Evolutionary conservation across 306 rosid species (phyloP).

Genomic region (Rubus parviflorus): DNA sequence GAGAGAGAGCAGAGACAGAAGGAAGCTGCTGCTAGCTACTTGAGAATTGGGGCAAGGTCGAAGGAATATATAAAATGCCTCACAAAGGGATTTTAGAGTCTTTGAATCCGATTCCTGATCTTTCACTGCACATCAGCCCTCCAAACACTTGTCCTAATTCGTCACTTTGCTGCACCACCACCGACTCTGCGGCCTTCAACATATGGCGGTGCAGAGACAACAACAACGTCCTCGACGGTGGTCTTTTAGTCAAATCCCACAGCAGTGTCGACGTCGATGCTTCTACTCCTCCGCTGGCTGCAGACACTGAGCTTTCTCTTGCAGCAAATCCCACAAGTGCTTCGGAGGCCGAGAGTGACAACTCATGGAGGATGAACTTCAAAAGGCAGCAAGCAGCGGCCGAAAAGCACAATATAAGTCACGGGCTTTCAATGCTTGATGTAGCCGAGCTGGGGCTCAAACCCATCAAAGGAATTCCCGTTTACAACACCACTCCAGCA

Average conservation of each 20-base stretch:
- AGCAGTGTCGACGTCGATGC: conserved; percentile 42
- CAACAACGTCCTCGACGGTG: background rate
- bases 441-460: conserved; percentile 26
- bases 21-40: background rate
- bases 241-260: conserved; percentile 35
- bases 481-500: conserved; percentile 34
- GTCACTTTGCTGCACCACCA: conserved; percentile 38
- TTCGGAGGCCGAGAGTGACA: conserved; percentile 44
- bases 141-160: conserved; percentile 52
- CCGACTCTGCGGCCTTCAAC: conserved; percentile 43
- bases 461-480: conserved; percentile 70
- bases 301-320: conserved; percentile 50
- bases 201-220: conserved; percentile 49
- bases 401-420: conserved; percentile 15
- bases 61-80: conserved; percentile 35
- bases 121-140: conserved; percentile 73
- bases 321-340: conserved; percentile 32
- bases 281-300: background rate
- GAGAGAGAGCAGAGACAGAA: background rate
- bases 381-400: background rate
- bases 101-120: conserved; percentile 74
- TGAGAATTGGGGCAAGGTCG: background rate
- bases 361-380: conserved; percentile 36
- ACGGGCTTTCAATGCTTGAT: conserved; percentile 33
- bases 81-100: conserved; percentile 27